Percentiles rank a stretch among this genome's conserved stretches.
Conservation (phyloP, 208 protist genomes). For the Crithidia fasciculata region DNA sequence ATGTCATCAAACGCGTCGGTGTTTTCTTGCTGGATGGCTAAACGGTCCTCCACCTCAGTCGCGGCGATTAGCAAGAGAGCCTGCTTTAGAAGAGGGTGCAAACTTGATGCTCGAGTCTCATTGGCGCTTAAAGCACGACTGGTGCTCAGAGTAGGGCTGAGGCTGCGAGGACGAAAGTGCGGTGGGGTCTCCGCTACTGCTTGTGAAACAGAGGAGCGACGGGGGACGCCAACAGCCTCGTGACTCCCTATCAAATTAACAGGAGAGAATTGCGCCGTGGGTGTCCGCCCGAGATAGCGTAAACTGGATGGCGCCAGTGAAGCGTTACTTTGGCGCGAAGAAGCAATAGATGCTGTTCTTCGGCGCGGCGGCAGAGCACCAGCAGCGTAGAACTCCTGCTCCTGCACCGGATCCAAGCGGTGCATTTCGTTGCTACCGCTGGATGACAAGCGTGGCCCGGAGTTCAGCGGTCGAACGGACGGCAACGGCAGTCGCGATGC, state of each 20-base stretch:
- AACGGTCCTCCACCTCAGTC: conserved; percentile 54
- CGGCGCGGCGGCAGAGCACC: neutral
- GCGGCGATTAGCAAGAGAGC: conserved; percentile 48
- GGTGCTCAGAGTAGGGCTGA: neutral
- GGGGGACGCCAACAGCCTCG: no score
- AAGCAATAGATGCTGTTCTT: neutral
- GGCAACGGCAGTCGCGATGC: neutral
- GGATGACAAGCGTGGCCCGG: neutral
- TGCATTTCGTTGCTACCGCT: neutral
- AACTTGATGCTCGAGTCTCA: neutral
- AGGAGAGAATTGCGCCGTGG: neutral
- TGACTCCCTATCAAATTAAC: neutral
- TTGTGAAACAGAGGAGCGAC: no score
- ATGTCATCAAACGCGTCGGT: conserved; percentile 38
- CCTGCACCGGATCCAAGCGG: conserved; percentile 1
- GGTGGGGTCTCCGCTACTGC: neutral
- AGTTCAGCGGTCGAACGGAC: conserved; percentile 4
- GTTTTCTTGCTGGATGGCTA: conserved; percentile 40
- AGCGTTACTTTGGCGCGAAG: neutral
- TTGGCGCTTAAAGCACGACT: no score
- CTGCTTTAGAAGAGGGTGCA: conserved; percentile 49
- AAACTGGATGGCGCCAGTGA: conserved; percentile 15
- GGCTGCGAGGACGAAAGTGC: neutral
- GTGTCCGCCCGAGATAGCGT: conserved; percentile 5
- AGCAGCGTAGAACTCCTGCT: neutral